Percentiles rank a stretch among this genome's conserved stretches.
Conservation (phyloP, 306 rosid species). For the Cyamopsis tetragonoloba region DNA sequence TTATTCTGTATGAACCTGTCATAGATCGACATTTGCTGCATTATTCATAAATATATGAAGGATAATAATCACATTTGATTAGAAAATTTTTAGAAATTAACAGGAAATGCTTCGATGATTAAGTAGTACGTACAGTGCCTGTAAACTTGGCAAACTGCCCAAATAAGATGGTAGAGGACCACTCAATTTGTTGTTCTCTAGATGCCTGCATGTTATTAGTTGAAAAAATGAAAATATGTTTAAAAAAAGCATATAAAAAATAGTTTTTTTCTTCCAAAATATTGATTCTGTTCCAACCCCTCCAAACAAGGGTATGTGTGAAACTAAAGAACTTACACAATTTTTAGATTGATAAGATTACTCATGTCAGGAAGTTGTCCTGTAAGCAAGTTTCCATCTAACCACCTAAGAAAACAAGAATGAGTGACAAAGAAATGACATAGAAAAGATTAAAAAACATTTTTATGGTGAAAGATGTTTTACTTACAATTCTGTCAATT, state of each 20-base stretch:
- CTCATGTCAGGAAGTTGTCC: conserved; percentile 86
- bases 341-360: conserved; percentile 74
- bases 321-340: conserved; percentile 63
- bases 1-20: conserved; percentile 88
- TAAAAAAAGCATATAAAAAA: neutral
- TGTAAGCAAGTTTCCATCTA: conserved; percentile 64
- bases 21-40: conserved; percentile 28
- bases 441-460: neutral
- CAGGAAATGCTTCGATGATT: conserved; percentile 24
- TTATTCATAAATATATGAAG: neutral
- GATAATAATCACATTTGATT: neutral
- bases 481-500: conserved; percentile 75
- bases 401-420: conserved; percentile 59
- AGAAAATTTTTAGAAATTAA: neutral
- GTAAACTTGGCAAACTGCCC: conserved; percentile 68
- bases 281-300: neutral
- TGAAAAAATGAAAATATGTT: neutral
- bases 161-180: conserved; percentile 79
- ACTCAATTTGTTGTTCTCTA: conserved; percentile 80
- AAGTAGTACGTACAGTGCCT: conserved; percentile 70
- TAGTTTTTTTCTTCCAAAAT: conserved; percentile 1
- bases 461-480: conserved; percentile 7
- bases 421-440: conserved; percentile 10
- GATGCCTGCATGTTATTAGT: conserved; percentile 60
- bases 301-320: neutral